Conservation (phyloP, 2,329 filamentous ascomycete species). For the Leptographium lundbergii region DNA sequence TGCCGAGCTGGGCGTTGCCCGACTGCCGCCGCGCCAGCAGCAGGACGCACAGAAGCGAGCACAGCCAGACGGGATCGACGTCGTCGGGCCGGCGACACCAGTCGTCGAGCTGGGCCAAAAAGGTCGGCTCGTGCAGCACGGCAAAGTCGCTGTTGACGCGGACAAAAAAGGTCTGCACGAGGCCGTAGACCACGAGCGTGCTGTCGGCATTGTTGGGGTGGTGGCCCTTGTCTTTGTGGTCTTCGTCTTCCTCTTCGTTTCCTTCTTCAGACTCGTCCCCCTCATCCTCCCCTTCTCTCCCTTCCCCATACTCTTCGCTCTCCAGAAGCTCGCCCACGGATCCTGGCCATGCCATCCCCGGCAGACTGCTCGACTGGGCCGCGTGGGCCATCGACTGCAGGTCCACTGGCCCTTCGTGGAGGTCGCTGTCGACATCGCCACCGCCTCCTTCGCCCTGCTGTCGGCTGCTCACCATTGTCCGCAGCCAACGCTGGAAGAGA, state of each 20-base stretch:
- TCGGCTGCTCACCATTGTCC: background rate
- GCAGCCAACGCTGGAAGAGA: background rate
- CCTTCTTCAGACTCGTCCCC: too few relatives aligned
- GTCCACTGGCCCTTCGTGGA: background rate
- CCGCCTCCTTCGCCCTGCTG: background rate
- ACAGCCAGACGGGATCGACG: background rate
- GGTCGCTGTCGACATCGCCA: background rate
- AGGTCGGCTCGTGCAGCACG: background rate
- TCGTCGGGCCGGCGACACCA: background rate
- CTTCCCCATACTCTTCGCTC: too few relatives aligned
- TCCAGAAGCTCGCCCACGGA: background rate
- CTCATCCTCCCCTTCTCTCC: too few relatives aligned
- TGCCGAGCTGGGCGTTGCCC: too few relatives aligned
- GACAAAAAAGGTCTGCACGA: background rate
- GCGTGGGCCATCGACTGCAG: background rate
- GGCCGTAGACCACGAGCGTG: background rate
- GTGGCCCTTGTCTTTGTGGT: too few relatives aligned
- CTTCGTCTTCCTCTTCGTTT: too few relatives aligned
- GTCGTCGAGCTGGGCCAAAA: background rate
- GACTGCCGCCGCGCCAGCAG: background rate
- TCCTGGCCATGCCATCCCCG: background rate
- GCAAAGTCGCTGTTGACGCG: background rate
- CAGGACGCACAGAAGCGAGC: background rate
- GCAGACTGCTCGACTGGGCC: background rate
- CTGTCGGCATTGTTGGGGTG: too few relatives aligned